These are phyloP conservation scores for Aspergillus clavatus DNA, from an alignment of 2,329 filamentous ascomycete genomes.

Conservation along the genomic window DNA sequence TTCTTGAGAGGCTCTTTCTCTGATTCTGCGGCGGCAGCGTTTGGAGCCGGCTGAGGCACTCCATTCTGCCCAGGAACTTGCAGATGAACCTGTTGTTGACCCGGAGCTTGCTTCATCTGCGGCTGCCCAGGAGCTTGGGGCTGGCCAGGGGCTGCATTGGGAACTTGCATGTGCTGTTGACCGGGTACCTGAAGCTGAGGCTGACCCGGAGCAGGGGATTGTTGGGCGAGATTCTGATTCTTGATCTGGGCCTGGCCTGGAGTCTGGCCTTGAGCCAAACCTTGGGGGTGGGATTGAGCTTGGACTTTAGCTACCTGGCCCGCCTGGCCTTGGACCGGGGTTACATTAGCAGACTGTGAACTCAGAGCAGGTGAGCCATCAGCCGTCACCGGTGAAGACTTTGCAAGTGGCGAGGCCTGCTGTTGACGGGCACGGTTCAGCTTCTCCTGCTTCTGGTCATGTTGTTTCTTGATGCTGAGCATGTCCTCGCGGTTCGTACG, in stretches of 20 bases:
- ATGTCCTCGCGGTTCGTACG: conserved; percentile 93
- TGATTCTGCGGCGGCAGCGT: conserved; percentile 16
- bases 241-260: conserved; percentile 11
- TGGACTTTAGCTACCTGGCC: conserved; percentile 22
- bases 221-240: conserved; percentile 4
- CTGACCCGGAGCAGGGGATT: conserved; percentile 9
- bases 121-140: conserved; percentile 20
- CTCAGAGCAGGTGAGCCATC: conserved; percentile 44
- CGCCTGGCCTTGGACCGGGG: conserved; percentile 24
- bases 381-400: conserved; percentile 40
- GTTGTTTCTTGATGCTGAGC: conserved; percentile 81
- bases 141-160: conserved; percentile 1
- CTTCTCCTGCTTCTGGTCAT: conserved; percentile 61
- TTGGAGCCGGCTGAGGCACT: conserved; percentile 22
- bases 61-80: conserved; percentile 29
- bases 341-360: conserved; percentile 45
- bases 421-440: conserved; percentile 62
- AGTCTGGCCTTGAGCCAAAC: conserved; percentile 13
- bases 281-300: conserved; percentile 12
- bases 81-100: conserved; percentile 23
- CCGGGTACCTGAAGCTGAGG: conserved; percentile 2
- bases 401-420: conserved; percentile 36
- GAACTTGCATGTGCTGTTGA: conserved; percentile 9
- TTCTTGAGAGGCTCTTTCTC: conserved; percentile 58
- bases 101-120: conserved; percentile 20